These are phyloP conservation scores for Reticulascus tulasneorum DNA, from an alignment of 2,329 filamentous ascomycete species.

Conservation along the genomic window DNA sequence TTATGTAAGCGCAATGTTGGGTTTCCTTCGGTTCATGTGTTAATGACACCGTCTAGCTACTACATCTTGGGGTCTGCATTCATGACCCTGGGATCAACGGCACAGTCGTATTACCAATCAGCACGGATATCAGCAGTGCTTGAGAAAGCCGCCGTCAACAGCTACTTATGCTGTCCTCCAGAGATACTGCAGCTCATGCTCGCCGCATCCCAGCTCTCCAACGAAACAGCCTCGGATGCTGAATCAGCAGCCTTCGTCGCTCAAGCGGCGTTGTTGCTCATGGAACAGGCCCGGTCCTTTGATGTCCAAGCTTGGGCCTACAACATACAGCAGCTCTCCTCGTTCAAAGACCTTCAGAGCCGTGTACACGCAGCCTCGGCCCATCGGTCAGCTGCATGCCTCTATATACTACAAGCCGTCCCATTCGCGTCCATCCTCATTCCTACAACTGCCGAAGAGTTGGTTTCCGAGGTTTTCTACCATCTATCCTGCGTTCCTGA, in stretches of 20 bases:
- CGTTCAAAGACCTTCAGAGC: constrained; percentile 27
- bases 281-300: constrained; percentile 33
- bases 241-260: constrained; percentile 25
- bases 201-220: constrained; percentile 36
- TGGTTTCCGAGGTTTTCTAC: constrained; percentile 42
- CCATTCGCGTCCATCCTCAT: constrained; percentile 24
- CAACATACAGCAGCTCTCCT: constrained; percentile 28
- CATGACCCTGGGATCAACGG: constrained; percentile 25
- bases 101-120: constrained; percentile 30
- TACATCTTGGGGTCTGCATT: constrained; percentile 43
- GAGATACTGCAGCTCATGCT: constrained; percentile 40
- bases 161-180: constrained; percentile 44
- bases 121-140: constrained; percentile 34
- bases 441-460: constrained; percentile 22
- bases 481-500: constrained; percentile 44
- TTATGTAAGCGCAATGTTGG: no score
- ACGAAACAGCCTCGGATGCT: constrained; percentile 20
- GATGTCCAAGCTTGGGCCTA: constrained; percentile 38
- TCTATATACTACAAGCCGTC: constrained; percentile 41
- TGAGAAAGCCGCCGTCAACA: constrained; percentile 35
- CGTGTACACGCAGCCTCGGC: constrained; percentile 37
- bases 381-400: constrained; percentile 38
- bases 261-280: constrained; percentile 26
- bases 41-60: constrained; percentile 27
- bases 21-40: constrained; percentile 10